phyloP scores from a whole-genome alignment of 768 basidiomycete species.

The Lepiota subincarnata region DNA sequence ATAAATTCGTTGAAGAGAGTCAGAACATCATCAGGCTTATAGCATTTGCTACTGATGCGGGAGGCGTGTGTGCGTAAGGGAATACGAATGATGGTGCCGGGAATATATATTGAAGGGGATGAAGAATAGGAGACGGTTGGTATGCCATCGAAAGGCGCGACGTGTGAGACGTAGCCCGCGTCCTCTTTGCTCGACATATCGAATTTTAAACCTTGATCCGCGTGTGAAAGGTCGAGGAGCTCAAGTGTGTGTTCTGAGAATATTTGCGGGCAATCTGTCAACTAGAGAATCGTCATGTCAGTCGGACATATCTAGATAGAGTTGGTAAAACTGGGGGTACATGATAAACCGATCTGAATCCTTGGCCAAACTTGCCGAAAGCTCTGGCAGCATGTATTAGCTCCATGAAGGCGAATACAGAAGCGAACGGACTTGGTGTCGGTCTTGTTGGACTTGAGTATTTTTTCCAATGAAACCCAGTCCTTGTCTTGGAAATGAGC shows the following conservation, averaged over 20 bases:
- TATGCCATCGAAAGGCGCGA: constrained; percentile 1
- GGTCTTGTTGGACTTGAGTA: constrained; percentile 41
- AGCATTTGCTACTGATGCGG: constrained; percentile 28
- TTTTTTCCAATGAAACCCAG: constrained; percentile 38
- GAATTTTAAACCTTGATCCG: constrained; percentile 23
- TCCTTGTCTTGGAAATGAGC: constrained; percentile 34
- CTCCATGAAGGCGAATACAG: not conserved
- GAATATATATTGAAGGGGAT: constrained; percentile 15
- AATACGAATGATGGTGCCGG: constrained; percentile 42
- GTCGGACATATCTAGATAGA: not conserved
- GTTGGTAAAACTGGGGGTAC: constrained; percentile 21
- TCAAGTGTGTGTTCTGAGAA: constrained; percentile 34
- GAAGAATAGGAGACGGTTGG: constrained; percentile 1
- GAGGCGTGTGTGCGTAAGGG: constrained; percentile 34
- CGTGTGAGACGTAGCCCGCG: not conserved
- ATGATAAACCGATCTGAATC: constrained; percentile 46
- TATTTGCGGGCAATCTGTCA: constrained; percentile 46
- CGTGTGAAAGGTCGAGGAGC: constrained; percentile 36
- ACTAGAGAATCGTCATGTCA: constrained; percentile 20
- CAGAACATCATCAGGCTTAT: constrained; percentile 25
- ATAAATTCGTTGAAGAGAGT: constrained; percentile 37
- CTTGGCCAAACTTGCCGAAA: constrained; percentile 49
- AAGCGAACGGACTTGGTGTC: constrained; percentile 34
- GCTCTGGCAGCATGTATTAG: constrained; percentile 27
- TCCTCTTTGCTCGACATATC: constrained; percentile 7